Evolutionary conservation across 176 grass and related monocot species (phyloP).

Genomic region (Lolium perenne): DNA sequence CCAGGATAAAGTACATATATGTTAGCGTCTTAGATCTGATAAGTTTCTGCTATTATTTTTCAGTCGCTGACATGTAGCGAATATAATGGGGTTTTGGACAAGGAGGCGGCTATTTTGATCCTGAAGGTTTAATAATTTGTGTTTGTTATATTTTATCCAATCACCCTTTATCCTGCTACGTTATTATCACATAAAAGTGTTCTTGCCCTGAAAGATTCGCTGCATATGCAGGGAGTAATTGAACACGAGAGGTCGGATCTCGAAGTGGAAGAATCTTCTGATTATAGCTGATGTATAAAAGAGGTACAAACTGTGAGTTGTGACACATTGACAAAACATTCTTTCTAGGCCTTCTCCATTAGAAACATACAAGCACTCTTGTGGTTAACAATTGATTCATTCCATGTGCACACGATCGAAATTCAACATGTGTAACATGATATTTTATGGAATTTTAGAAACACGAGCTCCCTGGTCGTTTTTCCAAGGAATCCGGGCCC

Average conservation of each 20-base stretch:
- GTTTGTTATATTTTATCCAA: background rate
- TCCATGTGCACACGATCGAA: no score
- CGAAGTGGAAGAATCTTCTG: slow-evolving; percentile 38
- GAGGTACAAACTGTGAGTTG: slow-evolving; percentile 2
- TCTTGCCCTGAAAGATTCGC: background rate
- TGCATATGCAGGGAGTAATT: slow-evolving; percentile 55
- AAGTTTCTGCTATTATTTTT: background rate
- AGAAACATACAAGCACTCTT: no score
- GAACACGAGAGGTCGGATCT: slow-evolving; percentile 65
- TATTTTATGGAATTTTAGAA: no score
- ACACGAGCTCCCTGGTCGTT: no score
- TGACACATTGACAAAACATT: background rate
- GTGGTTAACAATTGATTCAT: no score
- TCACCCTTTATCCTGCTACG: background rate
- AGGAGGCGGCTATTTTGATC: slow-evolving; percentile 75
- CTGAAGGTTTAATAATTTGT: slow-evolving; percentile 50
- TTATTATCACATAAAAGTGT: background rate
- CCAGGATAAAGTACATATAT: no score
- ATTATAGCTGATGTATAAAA: slow-evolving; percentile 4
- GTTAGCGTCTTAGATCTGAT: background rate
- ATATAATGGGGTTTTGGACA: slow-evolving; percentile 89
- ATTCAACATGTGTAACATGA: no score
- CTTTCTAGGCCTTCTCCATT: background rate
- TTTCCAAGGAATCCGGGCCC: no score
- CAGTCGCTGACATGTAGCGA: slow-evolving; percentile 77